Evolutionary conservation across 805 yeast species (phyloP), one percentile per base, ranked within the genome.

Genomic region (Metschnikowia reukaufii): DNA sequence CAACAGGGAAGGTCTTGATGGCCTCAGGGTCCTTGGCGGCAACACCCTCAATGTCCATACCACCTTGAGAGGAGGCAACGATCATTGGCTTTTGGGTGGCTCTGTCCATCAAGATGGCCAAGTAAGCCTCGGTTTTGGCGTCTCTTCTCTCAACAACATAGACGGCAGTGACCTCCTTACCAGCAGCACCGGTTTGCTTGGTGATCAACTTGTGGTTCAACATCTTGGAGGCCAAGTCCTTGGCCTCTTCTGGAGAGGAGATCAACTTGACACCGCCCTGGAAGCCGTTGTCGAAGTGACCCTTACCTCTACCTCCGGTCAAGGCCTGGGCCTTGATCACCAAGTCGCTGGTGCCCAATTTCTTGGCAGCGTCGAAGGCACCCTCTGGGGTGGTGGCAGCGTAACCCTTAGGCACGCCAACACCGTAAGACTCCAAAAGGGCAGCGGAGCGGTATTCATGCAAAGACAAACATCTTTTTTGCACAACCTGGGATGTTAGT

Each of bases 281-380:
- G 67, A 88, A 82, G 44, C 99, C 99, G 61, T 83, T 84, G 74
- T 91, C 97, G 58, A 94, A 91, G 72, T 88, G 91, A 55, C 99
- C 99, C 73, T 94, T 94, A 74, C 99, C 99, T 74, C 99, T 85
- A 66, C 99, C 99, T 74, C 99, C 99, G 49, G 99, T 91, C 64
- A 94, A 80, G 40, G 97, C 97, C 76, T 94, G 99, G 52, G 99
- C 99, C 78, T 94, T 94, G 70, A 94, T 79, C 54, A 94, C 99
- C 71, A 94, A 76, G 61, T 87, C 95, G 63, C 84, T 83, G 56
- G 87, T 78, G 59, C 79, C 78, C 64, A 94, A 78, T 48, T 76
- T 72, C 72, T 84, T 79, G 58, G 98, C 98, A 44, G 84, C 83
- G 49, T 84, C 77, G 67, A 68, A 87, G 36, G 98, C 98, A 55